Conservation (phyloP, 192 early-diverging fungal genomes). For the Rhizophagus sp. region DNA sequence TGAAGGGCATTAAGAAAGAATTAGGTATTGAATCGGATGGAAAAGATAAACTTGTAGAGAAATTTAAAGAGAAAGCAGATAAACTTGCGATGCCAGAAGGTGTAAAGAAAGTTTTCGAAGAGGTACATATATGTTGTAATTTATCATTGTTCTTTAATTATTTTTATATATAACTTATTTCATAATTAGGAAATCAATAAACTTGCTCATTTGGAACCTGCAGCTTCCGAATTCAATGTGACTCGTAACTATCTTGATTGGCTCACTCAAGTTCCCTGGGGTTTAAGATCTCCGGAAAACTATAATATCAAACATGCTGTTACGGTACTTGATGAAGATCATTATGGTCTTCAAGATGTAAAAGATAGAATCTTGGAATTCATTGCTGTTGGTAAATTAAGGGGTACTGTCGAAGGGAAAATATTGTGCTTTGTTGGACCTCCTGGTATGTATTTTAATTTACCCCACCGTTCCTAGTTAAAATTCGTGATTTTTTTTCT, state of each 20-base stretch:
- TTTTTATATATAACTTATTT: no score
- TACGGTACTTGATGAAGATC: constrained; percentile 94
- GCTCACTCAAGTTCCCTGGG: constrained; percentile 98
- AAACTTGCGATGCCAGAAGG: constrained; percentile 87
- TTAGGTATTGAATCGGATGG: constrained; percentile 96
- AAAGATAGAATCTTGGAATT: constrained; percentile 99
- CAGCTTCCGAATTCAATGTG: constrained; percentile 97
- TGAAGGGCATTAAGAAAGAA: constrained; percentile 99
- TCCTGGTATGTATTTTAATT: constrained; percentile 60
- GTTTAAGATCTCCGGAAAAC: constrained; percentile 85
- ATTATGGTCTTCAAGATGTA: constrained; percentile 99
- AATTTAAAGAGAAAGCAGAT: constrained; percentile 85
- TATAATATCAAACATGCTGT: constrained; percentile 88
- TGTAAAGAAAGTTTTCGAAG: constrained; percentile 96
- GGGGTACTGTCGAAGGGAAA: constrained; percentile 97
- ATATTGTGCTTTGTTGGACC: constrained; percentile 98
- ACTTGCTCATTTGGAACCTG: constrained; percentile 89
- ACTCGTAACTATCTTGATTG: constrained; percentile 99
- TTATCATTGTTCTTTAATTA: not conserved
- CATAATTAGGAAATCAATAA: constrained; percentile 79
- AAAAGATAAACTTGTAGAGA: constrained; percentile 95
- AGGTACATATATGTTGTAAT: constrained; percentile 41
- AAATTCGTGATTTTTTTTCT: no score
- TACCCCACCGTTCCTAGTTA: no score
- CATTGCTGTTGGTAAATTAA: constrained; percentile 95